These are phyloP conservation scores for Fusarium sp. DNA, from an alignment of 2,329 filamentous ascomycete species.

Conservation along the genomic window DNA sequence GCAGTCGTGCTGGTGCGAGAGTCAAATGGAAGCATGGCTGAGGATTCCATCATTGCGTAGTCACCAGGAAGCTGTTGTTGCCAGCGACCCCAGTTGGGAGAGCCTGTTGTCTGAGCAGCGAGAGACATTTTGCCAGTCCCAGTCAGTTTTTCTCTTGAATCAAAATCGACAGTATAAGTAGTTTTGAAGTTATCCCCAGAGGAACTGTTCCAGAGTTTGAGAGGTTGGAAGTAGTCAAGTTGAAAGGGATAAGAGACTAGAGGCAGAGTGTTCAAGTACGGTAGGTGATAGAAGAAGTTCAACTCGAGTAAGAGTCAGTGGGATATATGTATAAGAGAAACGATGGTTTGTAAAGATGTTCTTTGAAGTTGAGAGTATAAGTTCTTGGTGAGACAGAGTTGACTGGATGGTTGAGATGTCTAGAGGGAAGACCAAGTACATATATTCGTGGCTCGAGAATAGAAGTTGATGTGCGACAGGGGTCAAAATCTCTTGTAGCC, in stretches of 20 bases:
- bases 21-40: constrained; percentile 64
- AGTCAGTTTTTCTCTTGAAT: constrained; percentile 43
- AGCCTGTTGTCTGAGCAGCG: constrained; percentile 59
- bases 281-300: constrained; percentile 14
- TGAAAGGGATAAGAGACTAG: constrained; percentile 6
- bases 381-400: constrained; percentile 45
- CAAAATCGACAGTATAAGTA: constrained; percentile 42
- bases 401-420: constrained; percentile 41
- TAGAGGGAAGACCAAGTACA: constrained; percentile 47
- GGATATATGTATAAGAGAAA: constrained; percentile 40
- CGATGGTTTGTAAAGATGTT: constrained; percentile 28
- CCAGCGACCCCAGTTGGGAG: constrained; percentile 68
- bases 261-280: constrained; percentile 23
- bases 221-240: constrained; percentile 14
- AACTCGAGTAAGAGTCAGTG: constrained; percentile 15
- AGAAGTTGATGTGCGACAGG: constrained; percentile 48
- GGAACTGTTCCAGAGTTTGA: constrained; percentile 19
- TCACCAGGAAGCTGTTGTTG: constrained; percentile 62
- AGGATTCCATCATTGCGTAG: constrained; percentile 63
- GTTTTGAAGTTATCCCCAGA: constrained; percentile 4
- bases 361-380: constrained; percentile 32
- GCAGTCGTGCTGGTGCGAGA: constrained; percentile 55
- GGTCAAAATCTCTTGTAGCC: constrained; percentile 49
- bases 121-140: constrained; percentile 58
- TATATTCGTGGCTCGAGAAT: constrained; percentile 46